Conservation (phyloP, 176 grass and related monocot genomes). For the Juncus effusus region DNA sequence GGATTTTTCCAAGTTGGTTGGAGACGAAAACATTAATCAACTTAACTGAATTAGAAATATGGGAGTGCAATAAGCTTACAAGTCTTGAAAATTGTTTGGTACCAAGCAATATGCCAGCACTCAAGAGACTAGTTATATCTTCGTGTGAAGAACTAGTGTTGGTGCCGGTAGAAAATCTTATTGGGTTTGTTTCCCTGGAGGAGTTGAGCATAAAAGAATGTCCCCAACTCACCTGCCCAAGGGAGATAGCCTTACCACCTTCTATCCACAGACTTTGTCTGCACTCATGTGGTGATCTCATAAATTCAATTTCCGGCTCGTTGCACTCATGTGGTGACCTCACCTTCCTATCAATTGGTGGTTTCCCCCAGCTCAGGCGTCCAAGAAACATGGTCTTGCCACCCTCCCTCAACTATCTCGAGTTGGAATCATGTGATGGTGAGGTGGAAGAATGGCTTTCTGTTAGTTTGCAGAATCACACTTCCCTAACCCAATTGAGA, state of each 20-base stretch:
- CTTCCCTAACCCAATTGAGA: not conserved
- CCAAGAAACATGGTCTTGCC: conserved; percentile 11
- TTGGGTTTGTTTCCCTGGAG: conserved; percentile 3
- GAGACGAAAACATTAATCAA: not conserved
- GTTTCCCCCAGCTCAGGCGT: not conserved
- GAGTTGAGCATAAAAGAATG: not conserved
- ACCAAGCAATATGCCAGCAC: not conserved
- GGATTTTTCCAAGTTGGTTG: conserved; percentile 10
- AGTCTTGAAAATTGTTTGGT: conserved; percentile 11
- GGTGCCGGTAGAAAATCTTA: not conserved
- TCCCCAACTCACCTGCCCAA: no score
- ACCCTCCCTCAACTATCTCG: conserved; percentile 9
- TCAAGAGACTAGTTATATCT: not conserved
- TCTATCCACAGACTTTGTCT: no score
- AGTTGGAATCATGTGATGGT: not conserved
- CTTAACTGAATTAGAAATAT: not conserved
- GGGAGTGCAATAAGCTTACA: not conserved
- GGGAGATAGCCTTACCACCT: no score
- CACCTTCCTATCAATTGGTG: no score
- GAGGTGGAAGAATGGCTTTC: conserved; percentile 17
- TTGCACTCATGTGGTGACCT: no score
- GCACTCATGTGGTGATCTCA: no score
- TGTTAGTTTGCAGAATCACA: conserved; percentile 12
- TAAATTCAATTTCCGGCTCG: no score
- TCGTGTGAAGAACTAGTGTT: not conserved